Evolutionary conservation across 345 rosid genomes (phyloP).

Genomic region (Bruguiera parviflora): DNA sequence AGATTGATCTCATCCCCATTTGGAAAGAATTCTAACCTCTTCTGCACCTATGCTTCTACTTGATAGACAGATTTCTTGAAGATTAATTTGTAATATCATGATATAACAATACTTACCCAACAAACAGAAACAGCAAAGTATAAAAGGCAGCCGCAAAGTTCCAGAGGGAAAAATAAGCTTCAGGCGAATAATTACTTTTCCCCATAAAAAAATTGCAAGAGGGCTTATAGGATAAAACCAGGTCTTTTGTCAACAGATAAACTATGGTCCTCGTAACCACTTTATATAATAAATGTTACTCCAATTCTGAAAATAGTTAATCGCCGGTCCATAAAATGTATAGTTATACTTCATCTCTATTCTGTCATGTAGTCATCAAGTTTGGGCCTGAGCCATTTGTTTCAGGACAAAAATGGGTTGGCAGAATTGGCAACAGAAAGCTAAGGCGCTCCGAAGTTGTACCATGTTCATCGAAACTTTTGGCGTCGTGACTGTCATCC

Average conservation of each 20-base stretch:
- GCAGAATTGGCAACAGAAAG: constrained; percentile 17
- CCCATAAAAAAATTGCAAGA: no score
- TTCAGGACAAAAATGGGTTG: constrained; percentile 12
- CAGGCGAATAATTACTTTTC: no score
- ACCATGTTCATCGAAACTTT: constrained; percentile 32
- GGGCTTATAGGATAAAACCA: constrained; percentile 7
- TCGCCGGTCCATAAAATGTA: constrained; percentile 4
- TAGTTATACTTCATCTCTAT: neutral
- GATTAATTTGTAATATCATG: no score
- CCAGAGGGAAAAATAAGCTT: no score
- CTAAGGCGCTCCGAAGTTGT: neutral
- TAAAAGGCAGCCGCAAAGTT: no score
- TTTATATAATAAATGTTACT: constrained; percentile 15
- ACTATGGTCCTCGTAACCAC: constrained; percentile 63
- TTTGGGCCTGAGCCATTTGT: neutral
- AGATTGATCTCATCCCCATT: no score
- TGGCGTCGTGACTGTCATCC: constrained; percentile 44
- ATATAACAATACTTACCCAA: no score
- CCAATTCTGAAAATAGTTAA: neutral
- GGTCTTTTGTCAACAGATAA: constrained; percentile 25
- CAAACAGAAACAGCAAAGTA: no score
- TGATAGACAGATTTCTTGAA: no score
- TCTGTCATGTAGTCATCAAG: neutral
- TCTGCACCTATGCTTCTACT: no score
- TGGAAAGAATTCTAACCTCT: no score